Base-by-base conservation (phyloP, 1,284 basidiomycete species). In the Polyporus tsugae region DNA sequence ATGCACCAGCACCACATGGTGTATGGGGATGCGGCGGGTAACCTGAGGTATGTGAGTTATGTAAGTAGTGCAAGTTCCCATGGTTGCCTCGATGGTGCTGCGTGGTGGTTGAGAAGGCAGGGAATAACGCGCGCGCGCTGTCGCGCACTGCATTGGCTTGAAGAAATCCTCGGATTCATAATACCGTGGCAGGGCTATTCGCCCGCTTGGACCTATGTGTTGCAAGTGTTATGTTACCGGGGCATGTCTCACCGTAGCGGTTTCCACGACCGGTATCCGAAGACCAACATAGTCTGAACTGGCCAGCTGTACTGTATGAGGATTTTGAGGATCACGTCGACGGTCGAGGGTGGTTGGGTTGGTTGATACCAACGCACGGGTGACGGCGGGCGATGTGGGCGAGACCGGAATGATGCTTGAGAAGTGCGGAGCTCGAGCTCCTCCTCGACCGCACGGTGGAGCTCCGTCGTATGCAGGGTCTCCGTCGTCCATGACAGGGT, bases 21-120 rank as follows among this genome's bases (percentile, higher is more conserved):
- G 7, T 6, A 15, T 10, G 44, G 44, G 44, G 2, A 46, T n/a
- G n/a, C n/a, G n/a, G n/a, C 42, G 10, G 17, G 42, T 42, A 42
- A 19, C 42, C 42, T 19, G 17, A 10, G 17, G 10, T 46, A 22
- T 9, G 44, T 41, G n/a, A 10, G n/a, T 10, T 19, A 22, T n/a
- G 7, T n/a, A n/a, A n/a, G n/a, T n/a, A n/a, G n/a, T n/a, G 44
- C 44, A 46, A 1, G 6, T 53, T 53, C 25, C 29, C 52, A 53
- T 53, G 52, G 52, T 53, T 53, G 52, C 52, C 52, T 53, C 52
- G 53, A 57, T 5, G 29, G 33, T 36, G 53, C 53, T 57, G 53
- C 53, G 53, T 36, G 53, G 53, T 36, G 33, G 53, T 53, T 17
- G 29, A 29, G 49, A 53, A 29, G 25, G 13, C 11, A 13, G 49